Evolutionary conservation across 2,329 filamentous ascomycete genomes (phyloP).

Genomic region (Albophoma yamanashiensis): DNA sequence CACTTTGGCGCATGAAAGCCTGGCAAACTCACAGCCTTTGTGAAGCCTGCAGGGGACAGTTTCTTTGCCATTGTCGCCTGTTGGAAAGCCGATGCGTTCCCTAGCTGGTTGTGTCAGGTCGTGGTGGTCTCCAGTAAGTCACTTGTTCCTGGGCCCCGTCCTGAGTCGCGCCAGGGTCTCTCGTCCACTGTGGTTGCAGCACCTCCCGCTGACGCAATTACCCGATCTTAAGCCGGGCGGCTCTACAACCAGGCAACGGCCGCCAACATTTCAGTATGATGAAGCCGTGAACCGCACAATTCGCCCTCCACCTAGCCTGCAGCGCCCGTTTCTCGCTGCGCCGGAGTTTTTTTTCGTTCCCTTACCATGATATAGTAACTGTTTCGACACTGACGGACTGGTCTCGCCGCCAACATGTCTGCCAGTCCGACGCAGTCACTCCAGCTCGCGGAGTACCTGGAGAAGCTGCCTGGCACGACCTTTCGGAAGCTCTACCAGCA

Average conservation of each 20-base stretch:
- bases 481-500: slow-evolving; percentile 91
- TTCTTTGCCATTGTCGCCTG: slow-evolving; percentile 19
- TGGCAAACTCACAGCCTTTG: slow-evolving; percentile 16
- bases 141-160: not conserved
- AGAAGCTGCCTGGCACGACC: slow-evolving; percentile 79
- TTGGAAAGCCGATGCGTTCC: no score
- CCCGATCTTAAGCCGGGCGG: slow-evolving; percentile 4
- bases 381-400: slow-evolving; percentile 12
- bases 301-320: not conserved
- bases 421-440: slow-evolving; percentile 36
- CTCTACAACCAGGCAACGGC: not conserved
- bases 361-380: slow-evolving; percentile 7
- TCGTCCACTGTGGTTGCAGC: not conserved
- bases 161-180: not conserved
- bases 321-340: not conserved
- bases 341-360: not conserved
- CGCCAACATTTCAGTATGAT: not conserved
- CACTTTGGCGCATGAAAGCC: no score
- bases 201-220: not conserved
- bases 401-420: slow-evolving; percentile 29
- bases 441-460: slow-evolving; percentile 78
- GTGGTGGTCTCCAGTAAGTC: not conserved
- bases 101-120: not conserved
- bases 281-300: not conserved
- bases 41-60: slow-evolving; percentile 22